Evolutionary conservation across 2,329 filamentous ascomycete species (phyloP), one percentile per base, ranked within the genome.

Genomic region (Raffaelea deltoideospora): DNA sequence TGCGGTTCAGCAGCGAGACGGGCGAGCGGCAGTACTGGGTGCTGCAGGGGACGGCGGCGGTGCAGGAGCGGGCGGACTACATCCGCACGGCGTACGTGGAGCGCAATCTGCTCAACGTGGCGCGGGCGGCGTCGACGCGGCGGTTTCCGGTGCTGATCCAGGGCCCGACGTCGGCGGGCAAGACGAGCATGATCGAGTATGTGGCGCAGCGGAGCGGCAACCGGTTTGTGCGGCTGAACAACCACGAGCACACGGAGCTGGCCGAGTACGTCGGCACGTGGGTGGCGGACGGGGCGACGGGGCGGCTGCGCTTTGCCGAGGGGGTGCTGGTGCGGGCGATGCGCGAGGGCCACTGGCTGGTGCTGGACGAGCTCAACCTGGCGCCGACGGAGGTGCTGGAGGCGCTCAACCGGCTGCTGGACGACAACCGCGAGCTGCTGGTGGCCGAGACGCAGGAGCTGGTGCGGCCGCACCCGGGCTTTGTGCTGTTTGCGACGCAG

Each of bases 101-200:
- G 57, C 78, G 84, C 35, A 99, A 99, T 46, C 67, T 99, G 45
- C 74, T 95, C 47, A 98, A 98, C 49, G 61, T 99, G 21, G 88
- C 96, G 10, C 73, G 92, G 50, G 92, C 90, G 3, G 86, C 86
- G 14, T 96, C 88, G 1, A 98, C 88, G 5, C 67, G 86, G 26
- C 75, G 82, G 34, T 98, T 94, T 53, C 92, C 90, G 1, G 84
- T 99, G 34, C 67, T 99, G 10, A 81, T 99, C 17, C 90, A 99
- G 56, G 90, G 90, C 4, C 90, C 92, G 11, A 99, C 90, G 0
- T 98, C 92, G 5, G 83, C 88, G 11, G 90, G 90, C 45, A 99
- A 99, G 59, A 99, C 90, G 0, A 96, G 88, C 57, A 98, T 99
- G 90, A 93, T 98, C 30, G 88, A 96, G 57, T 95, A 94, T 53